Percentiles rank a stretch among this genome's conserved stretches.
These are phyloP conservation scores for Dactylorhiza incarnata DNA, from an alignment of 106 monocot genomes.

Conservation along the genomic window DNA sequence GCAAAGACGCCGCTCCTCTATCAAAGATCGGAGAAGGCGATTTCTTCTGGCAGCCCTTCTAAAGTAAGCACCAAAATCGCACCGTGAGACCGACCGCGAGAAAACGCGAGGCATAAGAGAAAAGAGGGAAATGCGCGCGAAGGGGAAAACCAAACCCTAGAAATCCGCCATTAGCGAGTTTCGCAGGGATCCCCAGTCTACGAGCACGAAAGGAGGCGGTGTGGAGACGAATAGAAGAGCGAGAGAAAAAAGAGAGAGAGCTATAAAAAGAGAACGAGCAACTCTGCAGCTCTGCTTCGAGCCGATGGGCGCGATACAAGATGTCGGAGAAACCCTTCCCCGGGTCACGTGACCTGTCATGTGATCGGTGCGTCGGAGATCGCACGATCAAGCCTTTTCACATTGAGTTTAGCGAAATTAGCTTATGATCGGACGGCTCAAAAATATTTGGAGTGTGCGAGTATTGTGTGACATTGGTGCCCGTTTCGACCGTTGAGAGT, in stretches of 20 bases:
- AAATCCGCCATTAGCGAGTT: conserved; percentile 4
- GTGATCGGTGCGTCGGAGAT: not conserved
- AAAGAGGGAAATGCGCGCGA: not conserved
- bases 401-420: not conserved
- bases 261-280: not conserved
- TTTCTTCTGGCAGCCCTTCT: not conserved
- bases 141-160: conserved; percentile 13
- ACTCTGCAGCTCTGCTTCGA: conserved; percentile 1
- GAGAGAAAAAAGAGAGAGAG: not conserved
- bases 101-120: not conserved
- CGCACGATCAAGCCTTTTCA: not conserved
- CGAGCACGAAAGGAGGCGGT: not conserved
- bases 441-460: not conserved
- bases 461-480: not conserved
- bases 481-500: conserved; percentile 12
- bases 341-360: not conserved
- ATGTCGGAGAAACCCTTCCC: conserved; percentile 6
- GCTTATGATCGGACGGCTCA: not conserved
- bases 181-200: not conserved
- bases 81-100: not conserved
- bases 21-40: not conserved
- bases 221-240: not conserved
- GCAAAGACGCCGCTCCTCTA: not conserved
- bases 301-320: not conserved
- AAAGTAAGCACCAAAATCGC: not conserved